Base-by-base conservation (phyloP, 768 basidiomycete genomes). In the Arthromyces matolae region DNA sequence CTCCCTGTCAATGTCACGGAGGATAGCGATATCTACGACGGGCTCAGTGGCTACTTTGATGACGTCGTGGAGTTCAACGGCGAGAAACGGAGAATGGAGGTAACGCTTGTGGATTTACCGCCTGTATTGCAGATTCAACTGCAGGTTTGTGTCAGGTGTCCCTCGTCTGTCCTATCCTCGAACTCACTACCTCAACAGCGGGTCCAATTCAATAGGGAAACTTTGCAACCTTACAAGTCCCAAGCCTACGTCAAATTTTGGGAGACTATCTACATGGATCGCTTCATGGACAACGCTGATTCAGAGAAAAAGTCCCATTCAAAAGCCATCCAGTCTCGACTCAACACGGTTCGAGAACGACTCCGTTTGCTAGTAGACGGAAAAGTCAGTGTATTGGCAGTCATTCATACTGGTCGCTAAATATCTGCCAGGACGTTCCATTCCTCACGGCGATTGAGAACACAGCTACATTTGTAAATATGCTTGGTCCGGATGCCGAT, bases 71-170 rank as follows among this genome's bases (percentile, higher is more conserved):
- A 97, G 54, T 84, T 93, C 36, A 86, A 93, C 53, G 90, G 90
- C 10, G 80, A 84, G 54, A 89, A 88, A 60, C 89, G 86, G 8
- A 77, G 84, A 54, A 92, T 94, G 85, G 89, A 94, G 57, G 81
- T 94, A 14, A 80, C 84, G 5, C 70, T 94, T 20, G 81, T 95
- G 4, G 85, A 94, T 51, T 72, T 93, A 13, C 96, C 96, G 1
- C 90, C 92, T 2, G 64, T 98, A 40, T 69, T 99, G 29, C 96
- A 99, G 61, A 89, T 99, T 35, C 96, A 99, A 64, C 78, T 99
- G 8, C 93, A 97, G 80, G 94, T 92, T 42, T 13, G 37, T 12
- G 18, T n/a, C 24, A 51, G 16, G n/a, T 14, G 77, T 57, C 27
- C 9, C 35, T 12, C 12, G 41, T 16, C 44, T 41, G 9, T 8